A percentile compares a stretch with the other conserved stretches of the same genome.
Evolutionary conservation across 257 asterid species (phyloP).

Genomic region (Rhazya stricta): DNA sequence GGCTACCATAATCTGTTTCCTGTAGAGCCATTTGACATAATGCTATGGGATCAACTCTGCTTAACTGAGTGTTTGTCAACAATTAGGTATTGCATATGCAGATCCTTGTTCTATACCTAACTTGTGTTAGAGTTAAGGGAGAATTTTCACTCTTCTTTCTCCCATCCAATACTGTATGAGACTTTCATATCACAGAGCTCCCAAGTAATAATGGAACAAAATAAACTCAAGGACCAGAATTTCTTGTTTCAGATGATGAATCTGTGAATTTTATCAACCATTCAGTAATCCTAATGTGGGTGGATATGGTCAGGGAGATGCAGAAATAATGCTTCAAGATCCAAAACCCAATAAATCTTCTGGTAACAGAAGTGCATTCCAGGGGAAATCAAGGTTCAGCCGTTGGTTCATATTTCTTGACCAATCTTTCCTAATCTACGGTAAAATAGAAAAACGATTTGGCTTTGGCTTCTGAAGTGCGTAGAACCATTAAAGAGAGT

Average conservation of each 20-base stretch:
- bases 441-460: neutral
- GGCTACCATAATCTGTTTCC: neutral
- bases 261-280: neutral
- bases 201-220: neutral
- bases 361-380: neutral
- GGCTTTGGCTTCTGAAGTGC: neutral
- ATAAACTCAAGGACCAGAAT: neutral
- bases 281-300: neutral
- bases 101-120: neutral
- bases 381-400: neutral
- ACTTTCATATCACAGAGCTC: neutral
- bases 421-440: neutral
- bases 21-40: neutral
- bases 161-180: neutral
- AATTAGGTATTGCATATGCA: neutral
- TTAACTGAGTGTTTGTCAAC: neutral
- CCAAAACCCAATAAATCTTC: neutral
- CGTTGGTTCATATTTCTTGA: neutral
- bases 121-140: neutral
- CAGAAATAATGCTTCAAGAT: neutral
- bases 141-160: neutral
- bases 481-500: neutral
- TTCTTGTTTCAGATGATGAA: neutral
- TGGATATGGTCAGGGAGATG: constrained; percentile 1
- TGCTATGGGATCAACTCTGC: neutral